Base-by-base conservation (phyloP, 176 grass and related monocot species). In the Carex littledalei region DNA sequence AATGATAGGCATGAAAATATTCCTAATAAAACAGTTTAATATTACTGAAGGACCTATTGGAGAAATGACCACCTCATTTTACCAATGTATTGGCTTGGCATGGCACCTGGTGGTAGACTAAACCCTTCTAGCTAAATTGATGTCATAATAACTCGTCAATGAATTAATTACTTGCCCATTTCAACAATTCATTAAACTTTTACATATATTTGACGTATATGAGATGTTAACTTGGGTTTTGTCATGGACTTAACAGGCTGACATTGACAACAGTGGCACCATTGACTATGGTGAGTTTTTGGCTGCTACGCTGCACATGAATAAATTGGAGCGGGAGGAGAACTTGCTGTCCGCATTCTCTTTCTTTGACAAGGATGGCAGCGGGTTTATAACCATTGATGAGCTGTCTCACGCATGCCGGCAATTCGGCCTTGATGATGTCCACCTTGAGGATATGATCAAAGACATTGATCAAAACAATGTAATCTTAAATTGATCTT, bases 261-360 rank as follows among this genome's bases (percentile, higher is more conserved):
- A 95, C 85, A 95, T 95, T 58, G 93, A 95, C 85, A 92, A 93
- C 83, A 94, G 68, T 22, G 92, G 95, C 84, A 93, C 90, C 24
- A 94, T 97, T 0, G 94, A 97, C 37, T 97, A 97, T 88, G 92
- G 92, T 85, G 94, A 97, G 82, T 97, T 97, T 81, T 84, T 97
- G 43, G 90, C 94, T 29, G 94, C 94, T 67, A 97, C 94, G 32
- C 78, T 97, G 84, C 92, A 97, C 84, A 88, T 97, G 94, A 97
- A 94, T 86, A 97, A 94, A 89, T 85, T 97, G 67, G 94, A 97
- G 86, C 90, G 92, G 60, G 94, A 97, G 74, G 92, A 97, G 78
- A 94, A 94, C 73, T 85, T 97, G 67, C 32, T 94, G 15, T 89
- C 84, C 52, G 94, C 92, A 67, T 97, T 97, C 32, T 70, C 90